A percentile compares a stretch with the other conserved stretches of the same genome.
Conservation (phyloP, 306 rosid species). For the Citrullus colocynthis region DNA sequence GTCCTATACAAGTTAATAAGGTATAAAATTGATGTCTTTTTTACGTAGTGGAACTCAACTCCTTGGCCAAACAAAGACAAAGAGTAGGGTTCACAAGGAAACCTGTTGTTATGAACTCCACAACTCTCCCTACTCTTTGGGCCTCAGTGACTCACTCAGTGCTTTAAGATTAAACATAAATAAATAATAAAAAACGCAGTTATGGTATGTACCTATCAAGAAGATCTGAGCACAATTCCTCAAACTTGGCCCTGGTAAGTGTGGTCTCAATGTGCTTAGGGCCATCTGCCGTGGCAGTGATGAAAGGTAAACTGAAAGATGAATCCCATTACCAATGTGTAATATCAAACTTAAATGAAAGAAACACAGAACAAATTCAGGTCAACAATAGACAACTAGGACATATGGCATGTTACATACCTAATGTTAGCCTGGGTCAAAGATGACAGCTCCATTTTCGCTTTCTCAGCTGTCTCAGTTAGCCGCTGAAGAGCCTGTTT, state of each 20-base stretch:
- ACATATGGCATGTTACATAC: slow-evolving; percentile 16
- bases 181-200: too few relatives aligned
- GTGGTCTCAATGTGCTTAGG: slow-evolving; percentile 98
- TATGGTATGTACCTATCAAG: slow-evolving; percentile 61
- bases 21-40: too few relatives aligned
- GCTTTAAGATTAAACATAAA: too few relatives aligned
- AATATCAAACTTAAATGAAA: neutral
- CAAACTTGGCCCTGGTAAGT: slow-evolving; percentile 79
- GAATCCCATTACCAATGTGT: neutral
- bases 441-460: slow-evolving; percentile 91
- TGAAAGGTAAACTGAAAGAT: slow-evolving; percentile 66
- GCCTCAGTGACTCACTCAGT: neutral
- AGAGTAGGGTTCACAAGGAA: too few relatives aligned
- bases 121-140: too few relatives aligned
- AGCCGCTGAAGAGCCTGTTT: slow-evolving; percentile 98
- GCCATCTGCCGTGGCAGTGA: slow-evolving; percentile 91
- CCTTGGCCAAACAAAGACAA: too few relatives aligned
- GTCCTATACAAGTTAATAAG: too few relatives aligned
- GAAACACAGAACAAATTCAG: neutral
- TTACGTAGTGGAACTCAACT: too few relatives aligned
- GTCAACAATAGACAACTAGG: neutral
- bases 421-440: slow-evolving; percentile 85
- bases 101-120: too few relatives aligned
- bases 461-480: slow-evolving; percentile 96
- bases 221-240: slow-evolving; percentile 82